Evolutionary conservation across 1,284 basidiomycete species (phyloP).

Genomic region (Sanghuangporus baumii): DNA sequence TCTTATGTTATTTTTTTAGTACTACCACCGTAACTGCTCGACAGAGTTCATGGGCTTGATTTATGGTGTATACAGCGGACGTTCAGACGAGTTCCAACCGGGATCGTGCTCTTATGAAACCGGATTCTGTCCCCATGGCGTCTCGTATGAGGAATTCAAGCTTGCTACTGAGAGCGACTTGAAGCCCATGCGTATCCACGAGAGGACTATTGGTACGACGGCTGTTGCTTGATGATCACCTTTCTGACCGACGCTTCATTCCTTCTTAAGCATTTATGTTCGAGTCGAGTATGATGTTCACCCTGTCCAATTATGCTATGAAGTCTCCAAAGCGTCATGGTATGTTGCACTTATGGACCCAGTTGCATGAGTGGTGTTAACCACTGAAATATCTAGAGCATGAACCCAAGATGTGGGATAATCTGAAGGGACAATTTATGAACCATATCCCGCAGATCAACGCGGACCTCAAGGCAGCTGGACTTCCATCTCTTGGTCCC

Average conservation of each 20-base stretch:
- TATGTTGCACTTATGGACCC: slow-evolving; percentile 23
- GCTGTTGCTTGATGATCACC: not conserved
- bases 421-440: slow-evolving; percentile 51
- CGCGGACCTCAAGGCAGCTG: slow-evolving; percentile 41
- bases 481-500: slow-evolving; percentile 28
- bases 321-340: slow-evolving; percentile 50
- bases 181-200: slow-evolving; percentile 43
- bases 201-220: slow-evolving; percentile 47
- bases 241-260: not conserved
- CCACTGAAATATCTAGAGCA: slow-evolving; percentile 32
- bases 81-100: slow-evolving; percentile 55
- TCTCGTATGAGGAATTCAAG: slow-evolving; percentile 54
- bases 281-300: slow-evolving; percentile 57
- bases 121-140: slow-evolving; percentile 57
- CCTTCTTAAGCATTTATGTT: slow-evolving; percentile 52
- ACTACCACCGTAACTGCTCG: slow-evolving; percentile 59
- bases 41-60: slow-evolving; percentile 60
- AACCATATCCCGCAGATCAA: slow-evolving; percentile 53
- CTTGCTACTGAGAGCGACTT: slow-evolving; percentile 46
- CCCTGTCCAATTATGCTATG: slow-evolving; percentile 58
- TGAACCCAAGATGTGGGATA: slow-evolving; percentile 58
- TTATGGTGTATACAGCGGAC: slow-evolving; percentile 53
- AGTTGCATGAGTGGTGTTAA: not conserved
- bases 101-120: slow-evolving; percentile 57
- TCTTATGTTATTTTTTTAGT: slow-evolving; percentile 29